These are phyloP conservation scores for Solanum hybrid DNA, from an alignment of 305 asterid species.

Conservation along the genomic window DNA sequence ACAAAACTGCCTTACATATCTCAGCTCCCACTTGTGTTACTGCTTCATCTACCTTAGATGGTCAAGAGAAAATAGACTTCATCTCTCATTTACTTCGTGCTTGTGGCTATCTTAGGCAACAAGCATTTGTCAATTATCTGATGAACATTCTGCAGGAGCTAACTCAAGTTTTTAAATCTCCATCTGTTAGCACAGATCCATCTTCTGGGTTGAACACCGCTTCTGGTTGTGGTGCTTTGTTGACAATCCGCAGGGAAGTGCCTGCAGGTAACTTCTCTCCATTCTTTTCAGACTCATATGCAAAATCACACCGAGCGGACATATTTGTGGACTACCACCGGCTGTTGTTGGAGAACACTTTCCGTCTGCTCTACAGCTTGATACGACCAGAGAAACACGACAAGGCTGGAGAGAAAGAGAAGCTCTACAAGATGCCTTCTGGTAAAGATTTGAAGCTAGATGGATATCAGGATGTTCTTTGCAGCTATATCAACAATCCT, in stretches of 20 bases:
- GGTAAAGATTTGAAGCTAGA: conserved; percentile 93
- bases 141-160: conserved; percentile 96
- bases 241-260: conserved; percentile 85
- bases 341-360: conserved; percentile 81
- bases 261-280: conserved; percentile 98
- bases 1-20: conserved; percentile 44
- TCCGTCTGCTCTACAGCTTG: conserved; percentile 87
- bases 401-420: conserved; percentile 91
- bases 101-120: conserved; percentile 83
- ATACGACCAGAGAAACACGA: conserved; percentile 99
- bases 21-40: conserved; percentile 33
- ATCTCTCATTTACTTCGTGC: conserved; percentile 64
- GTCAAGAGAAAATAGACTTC: conserved; percentile 59
- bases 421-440: conserved; percentile 45
- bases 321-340: conserved; percentile 84
- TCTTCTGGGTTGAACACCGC: conserved; percentile 49
- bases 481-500: conserved; percentile 93
- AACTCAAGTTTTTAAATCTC: conserved; percentile 75
- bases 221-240: conserved; percentile 88
- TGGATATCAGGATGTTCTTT: conserved; percentile 92
- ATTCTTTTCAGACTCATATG: conserved; percentile 90
- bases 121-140: conserved; percentile 69
- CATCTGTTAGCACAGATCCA: conserved; percentile 52
- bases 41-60: conserved; percentile 49
- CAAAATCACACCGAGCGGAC: conserved; percentile 90